Conservation (phyloP, 139 green algal genomes). For the Pleodorina starrii region DNA sequence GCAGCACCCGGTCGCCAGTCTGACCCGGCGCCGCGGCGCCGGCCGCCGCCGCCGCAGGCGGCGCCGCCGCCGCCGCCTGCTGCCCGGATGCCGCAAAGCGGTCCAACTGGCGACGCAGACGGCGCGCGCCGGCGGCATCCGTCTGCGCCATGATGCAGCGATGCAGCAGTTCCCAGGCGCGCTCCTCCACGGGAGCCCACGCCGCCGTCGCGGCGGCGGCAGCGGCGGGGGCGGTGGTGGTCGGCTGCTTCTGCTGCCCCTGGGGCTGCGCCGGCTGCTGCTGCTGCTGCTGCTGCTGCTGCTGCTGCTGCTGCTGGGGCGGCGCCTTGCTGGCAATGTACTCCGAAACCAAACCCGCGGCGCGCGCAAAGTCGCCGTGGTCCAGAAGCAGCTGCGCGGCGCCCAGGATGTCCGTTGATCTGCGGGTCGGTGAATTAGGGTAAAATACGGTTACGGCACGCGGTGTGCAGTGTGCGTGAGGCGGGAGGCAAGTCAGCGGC, state of each 20-base stretch:
- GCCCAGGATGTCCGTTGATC: neutral
- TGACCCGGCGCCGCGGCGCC: neutral
- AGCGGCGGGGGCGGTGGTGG: neutral
- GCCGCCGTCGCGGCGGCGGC: neutral
- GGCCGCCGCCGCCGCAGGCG: neutral
- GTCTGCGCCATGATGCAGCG: constrained; percentile 27
- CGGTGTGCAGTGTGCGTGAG: too few species aligned
- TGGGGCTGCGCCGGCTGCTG: neutral
- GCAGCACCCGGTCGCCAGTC: neutral
- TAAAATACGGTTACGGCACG: too few species aligned
- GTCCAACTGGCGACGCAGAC: constrained; percentile 18
- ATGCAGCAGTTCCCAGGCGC: constrained; percentile 24
- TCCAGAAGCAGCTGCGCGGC: constrained; percentile 30
- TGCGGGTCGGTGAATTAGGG: too few species aligned
- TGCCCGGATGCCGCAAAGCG: neutral
- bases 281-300: neutral
- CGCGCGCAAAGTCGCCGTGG: neutral
- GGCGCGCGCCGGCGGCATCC: neutral
- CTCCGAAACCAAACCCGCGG: neutral
- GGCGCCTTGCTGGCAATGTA: neutral
- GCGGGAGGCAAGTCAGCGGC: too few species aligned
- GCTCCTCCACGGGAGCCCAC: constrained; percentile 19
- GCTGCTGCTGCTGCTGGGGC: neutral
- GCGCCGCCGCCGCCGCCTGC: neutral
- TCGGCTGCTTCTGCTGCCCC: neutral